Evolutionary conservation across 2,329 filamentous ascomycete genomes (phyloP), one percentile per base, ranked within the genome.

Genomic region (Ceratocystis destructans): DNA sequence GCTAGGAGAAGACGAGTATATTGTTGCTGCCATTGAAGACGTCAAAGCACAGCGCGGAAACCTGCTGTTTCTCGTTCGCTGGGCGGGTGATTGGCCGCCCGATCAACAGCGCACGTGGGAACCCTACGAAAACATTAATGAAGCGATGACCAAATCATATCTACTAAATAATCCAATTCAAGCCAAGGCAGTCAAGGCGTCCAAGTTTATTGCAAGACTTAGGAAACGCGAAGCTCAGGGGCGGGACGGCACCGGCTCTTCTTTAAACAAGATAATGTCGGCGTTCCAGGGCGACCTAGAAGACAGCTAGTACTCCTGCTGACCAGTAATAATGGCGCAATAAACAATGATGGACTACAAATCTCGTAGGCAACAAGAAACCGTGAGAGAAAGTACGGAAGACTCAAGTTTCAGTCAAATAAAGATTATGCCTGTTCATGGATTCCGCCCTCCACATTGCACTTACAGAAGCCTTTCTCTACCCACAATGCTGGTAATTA

Each of bases 31-130:
- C 1, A 72, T 82, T 1, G 77, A 79, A 67, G 77, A 71, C n/a
- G 74, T 78, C 66, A 73, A 76, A 3, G 72, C 75, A 50, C 72
- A 78, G 0, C 73, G 76, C 12, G 75, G 75, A 3, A 71, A 70
- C 1, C 78, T 78, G 2, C 77, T 76, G 67, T 85, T 81, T 71
- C 74, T 78, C 37, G 81, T 85, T 0, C 77, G 79, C 5, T 85
- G 82, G 82, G 78, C 77, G 57, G 82, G 82, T 6, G 73, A 82
- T 67, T 85, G 82, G 82, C 80, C 82, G 0, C 73, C 76, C 0
- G 79, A 78, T 7, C 77, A 83, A 70, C 83, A 85, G 65, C 80
- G 81, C 0, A 80, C 82, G 0, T 85, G 82, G 82, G 82, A 85
- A 70, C 82, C 82, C 0, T 77, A 79, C 69, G 76, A 76, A 2